Base-by-base conservation (phyloP, 1,139 yeast genomes). In the Geotrichum fermentans region DNA sequence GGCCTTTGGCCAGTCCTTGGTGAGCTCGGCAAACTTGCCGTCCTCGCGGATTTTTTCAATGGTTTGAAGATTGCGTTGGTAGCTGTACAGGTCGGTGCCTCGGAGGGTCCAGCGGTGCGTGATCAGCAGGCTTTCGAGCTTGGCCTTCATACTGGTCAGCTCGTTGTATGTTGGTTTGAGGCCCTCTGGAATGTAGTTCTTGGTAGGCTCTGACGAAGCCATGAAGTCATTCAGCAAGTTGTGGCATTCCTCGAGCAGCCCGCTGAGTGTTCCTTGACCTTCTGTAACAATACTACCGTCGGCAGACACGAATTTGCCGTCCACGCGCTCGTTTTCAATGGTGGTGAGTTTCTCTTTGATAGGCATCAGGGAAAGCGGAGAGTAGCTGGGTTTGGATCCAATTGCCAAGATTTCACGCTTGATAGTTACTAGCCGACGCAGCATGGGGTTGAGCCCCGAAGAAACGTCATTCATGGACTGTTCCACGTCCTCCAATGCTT, bases 71-170 rank as follows among this genome's bases (percentile, higher is more conserved):
- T 74, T 74, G 61, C 82, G 79, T 66, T 89, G 95, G 64, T 85
- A 90, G 48, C 77, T 75, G 68, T 85, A 92, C 57, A 92, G 73
- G 67, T 92, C 98, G 0, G 97, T 92, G 62, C 89, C 96, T 62
- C 98, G 79, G 68, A 92, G 73, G 1, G 97, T 90, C 98, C 98
- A 92, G 65, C 97, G 79, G 68, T 96, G 82, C 2, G 98, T 92
- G 32, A 92, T 79, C 56, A 89, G 73, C 57, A 92, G 71, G 58
- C 86, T 87, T 59, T 87, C 96, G 55, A 92, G 73, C 18, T 82
- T 82, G 22, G 79, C 73, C 65, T 88, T 87, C 58, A 88, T 73
- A 40, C 76, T 79, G 33, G 79, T 71, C 56, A 92, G 72, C 55
- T 73, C 69, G 43, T 73, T 71, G 61, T 79, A 82, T 14, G 79